Evolutionary conservation across 331 rosid genomes (phyloP).

Genomic region (Saraca asoca): DNA sequence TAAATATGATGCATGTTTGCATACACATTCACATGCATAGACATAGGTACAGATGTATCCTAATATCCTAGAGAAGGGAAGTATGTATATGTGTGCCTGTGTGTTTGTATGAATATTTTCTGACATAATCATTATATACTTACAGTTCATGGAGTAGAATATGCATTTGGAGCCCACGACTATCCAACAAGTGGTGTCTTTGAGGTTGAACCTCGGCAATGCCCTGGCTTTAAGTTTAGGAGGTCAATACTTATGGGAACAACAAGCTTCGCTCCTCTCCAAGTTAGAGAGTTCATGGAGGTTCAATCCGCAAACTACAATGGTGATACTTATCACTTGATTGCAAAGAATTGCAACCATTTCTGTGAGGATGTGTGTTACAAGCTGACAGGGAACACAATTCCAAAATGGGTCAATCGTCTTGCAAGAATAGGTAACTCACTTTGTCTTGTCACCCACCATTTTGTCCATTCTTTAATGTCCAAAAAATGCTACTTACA

Average conservation of each 20-base stretch:
- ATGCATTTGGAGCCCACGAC: constrained; percentile 99
- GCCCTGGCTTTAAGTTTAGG: constrained; percentile 93
- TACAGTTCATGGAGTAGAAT: constrained; percentile 90
- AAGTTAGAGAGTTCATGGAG: constrained; percentile 88
- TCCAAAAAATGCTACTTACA: neutral
- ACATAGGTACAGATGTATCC: neutral
- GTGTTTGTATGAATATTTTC: constrained; percentile 20
- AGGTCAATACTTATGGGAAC: constrained; percentile 90
- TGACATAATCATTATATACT: constrained; percentile 30
- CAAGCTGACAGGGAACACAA: constrained; percentile 76
- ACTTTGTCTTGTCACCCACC: neutral
- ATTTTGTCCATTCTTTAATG: neutral
- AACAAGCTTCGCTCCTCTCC: constrained; percentile 84
- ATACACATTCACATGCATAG: constrained; percentile 8
- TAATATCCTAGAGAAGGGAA: constrained; percentile 3
- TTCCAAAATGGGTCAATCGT: constrained; percentile 97
- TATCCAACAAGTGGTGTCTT: constrained; percentile 88
- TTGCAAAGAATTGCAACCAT: constrained; percentile 92
- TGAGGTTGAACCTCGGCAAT: constrained; percentile 88
- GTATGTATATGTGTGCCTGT: neutral
- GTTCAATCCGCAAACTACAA: constrained; percentile 66
- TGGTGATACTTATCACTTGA: constrained; percentile 86
- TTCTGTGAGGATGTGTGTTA: constrained; percentile 79
- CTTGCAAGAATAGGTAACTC: constrained; percentile 81
- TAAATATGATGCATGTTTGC: constrained; percentile 20